Percentiles rank a stretch among this genome's conserved stretches.
These are phyloP conservation scores for Sporothrix luriei DNA, from an alignment of 2,329 filamentous ascomycete genomes.

Conservation along the genomic window DNA sequence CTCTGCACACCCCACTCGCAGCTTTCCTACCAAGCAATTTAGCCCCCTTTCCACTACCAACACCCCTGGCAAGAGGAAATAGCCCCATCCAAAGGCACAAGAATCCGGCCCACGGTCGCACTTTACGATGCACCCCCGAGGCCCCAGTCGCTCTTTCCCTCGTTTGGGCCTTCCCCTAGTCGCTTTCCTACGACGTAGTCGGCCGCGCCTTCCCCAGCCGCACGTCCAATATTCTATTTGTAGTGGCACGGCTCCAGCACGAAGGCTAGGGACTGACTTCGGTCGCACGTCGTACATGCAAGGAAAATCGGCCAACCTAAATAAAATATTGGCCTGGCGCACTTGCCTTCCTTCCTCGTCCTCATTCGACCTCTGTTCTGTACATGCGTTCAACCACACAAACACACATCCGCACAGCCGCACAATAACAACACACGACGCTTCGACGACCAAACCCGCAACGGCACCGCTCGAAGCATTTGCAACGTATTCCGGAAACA, in stretches of 20 bases:
- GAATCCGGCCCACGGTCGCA: slow-evolving; percentile 44
- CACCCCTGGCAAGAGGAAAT: slow-evolving; percentile 5
- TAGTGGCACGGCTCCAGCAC: slow-evolving; percentile 13
- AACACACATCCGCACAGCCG: not conserved
- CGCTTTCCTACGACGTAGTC: not conserved
- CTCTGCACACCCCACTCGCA: slow-evolving; percentile 21
- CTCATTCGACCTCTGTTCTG: slow-evolving; percentile 20
- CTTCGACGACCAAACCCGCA: not conserved
- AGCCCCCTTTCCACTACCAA: not conserved
- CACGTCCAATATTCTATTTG: not conserved
- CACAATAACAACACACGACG: not conserved
- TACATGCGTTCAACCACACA: not conserved
- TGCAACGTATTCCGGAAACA: no score
- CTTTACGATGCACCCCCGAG: slow-evolving; percentile 10
- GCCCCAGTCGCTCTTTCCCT: slow-evolving; percentile 22
- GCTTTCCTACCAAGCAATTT: slow-evolving; percentile 14
- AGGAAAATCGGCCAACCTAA: slow-evolving; percentile 42
- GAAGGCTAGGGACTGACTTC: not conserved
- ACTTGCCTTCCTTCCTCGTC: slow-evolving; percentile 34
- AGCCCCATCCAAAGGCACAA: slow-evolving; percentile 27
- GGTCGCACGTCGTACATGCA: not conserved
- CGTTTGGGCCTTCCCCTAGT: slow-evolving; percentile 38
- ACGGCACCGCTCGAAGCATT: not conserved
- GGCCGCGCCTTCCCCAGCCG: slow-evolving; percentile 11
- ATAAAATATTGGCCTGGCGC: slow-evolving; percentile 48